Evolutionary conservation across 1,139 yeast species (phyloP).

Genomic region (Saccharomycopsis crataegensis): DNA sequence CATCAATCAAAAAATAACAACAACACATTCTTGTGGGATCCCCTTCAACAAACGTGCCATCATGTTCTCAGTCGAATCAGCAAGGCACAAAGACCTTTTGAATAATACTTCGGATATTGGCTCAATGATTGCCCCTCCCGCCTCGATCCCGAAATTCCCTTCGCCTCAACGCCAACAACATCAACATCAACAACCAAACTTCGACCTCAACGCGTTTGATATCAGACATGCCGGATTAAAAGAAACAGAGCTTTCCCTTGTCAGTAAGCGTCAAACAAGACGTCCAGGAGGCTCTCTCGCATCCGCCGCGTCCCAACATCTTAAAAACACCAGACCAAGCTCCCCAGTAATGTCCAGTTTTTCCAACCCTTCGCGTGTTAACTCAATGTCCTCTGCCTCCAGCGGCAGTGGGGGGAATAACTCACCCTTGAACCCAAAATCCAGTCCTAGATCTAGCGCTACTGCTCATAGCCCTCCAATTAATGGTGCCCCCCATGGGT

Average conservation of each 20-base stretch:
- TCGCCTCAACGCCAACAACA: no score
- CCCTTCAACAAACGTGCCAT: no score
- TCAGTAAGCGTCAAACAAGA: slow-evolving; percentile 15
- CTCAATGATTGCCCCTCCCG: no score
- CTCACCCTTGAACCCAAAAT: slow-evolving; percentile 16
- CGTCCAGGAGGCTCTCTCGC: slow-evolving; percentile 19
- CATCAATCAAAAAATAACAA: not conserved
- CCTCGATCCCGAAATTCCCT: no score
- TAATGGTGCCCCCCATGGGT: slow-evolving; percentile 13
- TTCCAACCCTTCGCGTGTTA: slow-evolving; percentile 5
- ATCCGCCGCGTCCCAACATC: slow-evolving; percentile 17
- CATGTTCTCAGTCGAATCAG: no score
- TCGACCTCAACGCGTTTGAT: slow-evolving; percentile 14
- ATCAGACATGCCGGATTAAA: slow-evolving; percentile 10
- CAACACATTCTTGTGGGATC: no score
- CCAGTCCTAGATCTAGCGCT: slow-evolving; percentile 10
- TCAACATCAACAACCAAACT: no score
- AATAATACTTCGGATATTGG: no score
- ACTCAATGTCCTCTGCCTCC: slow-evolving; percentile 5
- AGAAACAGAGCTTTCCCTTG: slow-evolving; percentile 15
- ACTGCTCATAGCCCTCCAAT: not conserved
- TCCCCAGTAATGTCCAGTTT: slow-evolving; percentile 4
- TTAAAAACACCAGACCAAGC: slow-evolving; percentile 10
- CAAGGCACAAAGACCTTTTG: no score
- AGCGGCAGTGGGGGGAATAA: slow-evolving; percentile 4